These are phyloP conservation scores for Nemania abortiva DNA, from an alignment of 2,329 filamentous ascomycete species.

Conservation along the genomic window DNA sequence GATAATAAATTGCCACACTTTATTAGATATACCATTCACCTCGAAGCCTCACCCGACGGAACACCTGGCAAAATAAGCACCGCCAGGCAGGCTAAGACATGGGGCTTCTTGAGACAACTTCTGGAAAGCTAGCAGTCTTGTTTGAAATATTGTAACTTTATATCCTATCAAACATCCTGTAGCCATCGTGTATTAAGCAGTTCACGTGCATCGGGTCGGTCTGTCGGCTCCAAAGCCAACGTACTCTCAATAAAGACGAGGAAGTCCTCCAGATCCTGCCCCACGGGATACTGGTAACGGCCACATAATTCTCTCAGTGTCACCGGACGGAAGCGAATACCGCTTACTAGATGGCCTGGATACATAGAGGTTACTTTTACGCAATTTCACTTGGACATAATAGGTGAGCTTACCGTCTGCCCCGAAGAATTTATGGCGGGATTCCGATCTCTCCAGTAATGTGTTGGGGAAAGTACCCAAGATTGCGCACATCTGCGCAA, in stretches of 20 bases:
- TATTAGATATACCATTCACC: too few relatives aligned
- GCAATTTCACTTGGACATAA: not conserved
- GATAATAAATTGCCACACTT: too few relatives aligned
- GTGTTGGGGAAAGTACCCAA: constrained; percentile 5
- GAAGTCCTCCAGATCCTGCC: constrained; percentile 10
- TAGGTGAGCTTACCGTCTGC: not conserved
- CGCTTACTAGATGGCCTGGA: constrained; percentile 6
- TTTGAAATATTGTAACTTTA: not conserved
- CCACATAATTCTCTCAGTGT: constrained; percentile 13
- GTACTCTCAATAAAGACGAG: constrained; percentile 12
- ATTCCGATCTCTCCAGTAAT: constrained; percentile 1
- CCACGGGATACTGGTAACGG: constrained; percentile 1
- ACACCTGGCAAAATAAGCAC: too few relatives aligned
- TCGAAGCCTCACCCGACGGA: too few relatives aligned
- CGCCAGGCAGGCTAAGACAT: too few relatives aligned
- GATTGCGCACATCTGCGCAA: constrained; percentile 15
- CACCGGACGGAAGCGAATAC: constrained; percentile 9
- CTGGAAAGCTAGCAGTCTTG: too few relatives aligned
- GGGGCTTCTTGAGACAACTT: too few relatives aligned
- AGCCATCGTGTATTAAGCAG: constrained; percentile 2
- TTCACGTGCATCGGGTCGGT: constrained; percentile 9
- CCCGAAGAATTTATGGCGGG: not conserved
- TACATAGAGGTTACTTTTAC: constrained; percentile 7
- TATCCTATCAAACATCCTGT: constrained; percentile 13
- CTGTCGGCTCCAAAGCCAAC: constrained; percentile 12